Percentiles rank a stretch among this genome's conserved stretches.
Conservation (phyloP, 2,329 filamentous ascomycete species). For the Xylariaceae sp. region DNA sequence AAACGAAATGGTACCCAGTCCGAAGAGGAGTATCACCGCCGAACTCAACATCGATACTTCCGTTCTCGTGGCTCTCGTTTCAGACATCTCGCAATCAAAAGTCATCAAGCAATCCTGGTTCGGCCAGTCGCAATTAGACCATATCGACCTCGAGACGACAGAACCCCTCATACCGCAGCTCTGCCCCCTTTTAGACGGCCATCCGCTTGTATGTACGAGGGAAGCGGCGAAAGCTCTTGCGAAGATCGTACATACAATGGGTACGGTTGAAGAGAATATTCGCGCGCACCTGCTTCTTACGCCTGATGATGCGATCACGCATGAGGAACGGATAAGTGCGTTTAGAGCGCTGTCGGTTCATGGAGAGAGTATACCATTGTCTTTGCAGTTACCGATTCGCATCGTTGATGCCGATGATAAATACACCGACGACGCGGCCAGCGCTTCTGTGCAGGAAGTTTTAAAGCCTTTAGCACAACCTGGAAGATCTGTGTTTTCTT, state of each 20-base stretch:
- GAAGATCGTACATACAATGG: conserved; percentile 61
- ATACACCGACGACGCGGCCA: no score
- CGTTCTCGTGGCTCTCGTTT: conserved; percentile 65
- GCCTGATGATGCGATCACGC: conserved; percentile 22
- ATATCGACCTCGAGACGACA: conserved; percentile 59
- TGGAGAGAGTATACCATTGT: conserved; percentile 30
- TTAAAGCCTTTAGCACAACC: conserved; percentile 37
- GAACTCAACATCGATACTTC: conserved; percentile 60
- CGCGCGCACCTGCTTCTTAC: conserved; percentile 55
- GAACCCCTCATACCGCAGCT: conserved; percentile 56
- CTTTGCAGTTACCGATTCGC: conserved; percentile 51
- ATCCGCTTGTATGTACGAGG: conserved; percentile 58
- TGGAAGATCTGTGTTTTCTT: conserved; percentile 65
- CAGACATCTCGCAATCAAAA: conserved; percentile 61
- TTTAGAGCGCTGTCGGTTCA: conserved; percentile 37
- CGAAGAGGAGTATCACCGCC: conserved; percentile 24
- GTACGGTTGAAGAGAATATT: conserved; percentile 53
- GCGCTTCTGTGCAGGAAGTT: conserved; percentile 35
- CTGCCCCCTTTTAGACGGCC: conserved; percentile 55
- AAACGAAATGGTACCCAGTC: conserved; percentile 28
- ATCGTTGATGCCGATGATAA: conserved; percentile 50
- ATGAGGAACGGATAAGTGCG: conserved; percentile 25
- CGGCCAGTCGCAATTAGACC: conserved; percentile 56
- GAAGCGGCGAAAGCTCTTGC: conserved; percentile 61
- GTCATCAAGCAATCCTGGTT: conserved; percentile 36